These are phyloP conservation scores for Nothophoma quercina DNA, from an alignment of 2,329 filamentous ascomycete genomes.

Conservation along the genomic window DNA sequence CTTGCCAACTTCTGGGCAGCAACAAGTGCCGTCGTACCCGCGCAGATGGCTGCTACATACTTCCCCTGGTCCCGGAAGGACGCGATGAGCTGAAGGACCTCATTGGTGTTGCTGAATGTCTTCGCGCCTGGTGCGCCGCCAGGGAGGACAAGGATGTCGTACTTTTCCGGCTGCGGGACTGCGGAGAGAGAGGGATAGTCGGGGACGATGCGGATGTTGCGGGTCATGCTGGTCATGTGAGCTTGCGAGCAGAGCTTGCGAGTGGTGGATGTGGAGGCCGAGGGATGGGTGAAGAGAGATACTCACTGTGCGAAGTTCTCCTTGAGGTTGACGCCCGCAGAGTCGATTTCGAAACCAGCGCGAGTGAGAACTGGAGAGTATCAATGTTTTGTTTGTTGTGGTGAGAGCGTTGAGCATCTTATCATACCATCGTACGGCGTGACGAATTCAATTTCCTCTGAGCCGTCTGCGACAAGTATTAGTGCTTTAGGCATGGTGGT, in stretches of 20 bases:
- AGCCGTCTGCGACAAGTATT: conserved; percentile 50
- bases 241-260: no score
- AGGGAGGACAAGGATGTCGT: conserved; percentile 49
- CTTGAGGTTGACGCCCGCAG: conserved; percentile 46
- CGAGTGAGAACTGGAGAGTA: conserved; percentile 44
- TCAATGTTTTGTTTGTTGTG: background rate
- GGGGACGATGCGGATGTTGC: conserved; percentile 48
- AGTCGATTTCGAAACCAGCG: conserved; percentile 48
- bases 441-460: conserved; percentile 53
- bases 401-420: background rate
- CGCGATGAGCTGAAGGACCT: conserved; percentile 40
- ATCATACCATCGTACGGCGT: conserved; percentile 50
- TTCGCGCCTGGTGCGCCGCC: conserved; percentile 50
- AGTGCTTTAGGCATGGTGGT: conserved; percentile 45
- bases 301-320: conserved; percentile 42
- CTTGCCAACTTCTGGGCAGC: conserved; percentile 26
- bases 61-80: conserved; percentile 41
- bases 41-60: conserved; percentile 49
- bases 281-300: conserved; percentile 12
- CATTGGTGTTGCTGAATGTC: conserved; percentile 36
- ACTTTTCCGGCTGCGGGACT: conserved; percentile 21
- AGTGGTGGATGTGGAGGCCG: background rate
- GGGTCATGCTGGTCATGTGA: conserved; percentile 47
- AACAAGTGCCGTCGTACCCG: conserved; percentile 49
- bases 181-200: conserved; percentile 37